phyloP scores from a whole-genome alignment of 148 eudicot species.

The Drosera capensis region DNA sequence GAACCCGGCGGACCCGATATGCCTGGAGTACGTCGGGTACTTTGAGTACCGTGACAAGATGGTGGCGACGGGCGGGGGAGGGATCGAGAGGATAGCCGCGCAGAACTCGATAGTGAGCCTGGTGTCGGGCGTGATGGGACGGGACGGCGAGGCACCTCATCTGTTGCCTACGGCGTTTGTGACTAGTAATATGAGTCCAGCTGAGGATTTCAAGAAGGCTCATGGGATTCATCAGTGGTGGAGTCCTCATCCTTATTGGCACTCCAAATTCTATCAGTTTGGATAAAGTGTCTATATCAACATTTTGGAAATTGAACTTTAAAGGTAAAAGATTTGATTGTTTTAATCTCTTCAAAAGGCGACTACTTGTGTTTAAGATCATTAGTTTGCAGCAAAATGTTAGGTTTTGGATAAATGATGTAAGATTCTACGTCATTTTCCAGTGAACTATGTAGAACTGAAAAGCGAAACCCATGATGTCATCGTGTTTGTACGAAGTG shows the following conservation, averaged over 20 bases:
- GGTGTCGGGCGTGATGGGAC: conserved; percentile 11
- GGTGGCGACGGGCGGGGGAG: conserved; percentile 13
- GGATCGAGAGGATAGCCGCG: conserved; percentile 15
- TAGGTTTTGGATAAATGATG: too few relatives aligned
- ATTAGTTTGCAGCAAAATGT: too few relatives aligned
- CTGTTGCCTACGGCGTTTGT: conserved; percentile 20
- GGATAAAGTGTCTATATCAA: too few relatives aligned
- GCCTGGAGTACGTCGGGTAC: conserved; percentile 28
- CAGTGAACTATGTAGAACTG: too few relatives aligned
- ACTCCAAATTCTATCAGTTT: conserved; percentile 6
- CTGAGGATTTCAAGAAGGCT: conserved; percentile 8
- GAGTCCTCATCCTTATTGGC: conserved; percentile 16
- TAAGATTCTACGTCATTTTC: too few relatives aligned
- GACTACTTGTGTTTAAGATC: too few relatives aligned
- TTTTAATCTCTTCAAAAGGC: too few relatives aligned
- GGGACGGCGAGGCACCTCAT: conserved; percentile 23
- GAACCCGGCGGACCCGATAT: conserved; percentile 19
- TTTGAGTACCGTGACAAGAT: conserved; percentile 24
- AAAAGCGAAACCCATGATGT: too few relatives aligned
- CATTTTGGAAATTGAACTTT: too few relatives aligned
- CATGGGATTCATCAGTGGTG: conserved; percentile 38
- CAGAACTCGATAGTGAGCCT: conserved; percentile 9
- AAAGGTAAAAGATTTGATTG: too few relatives aligned
- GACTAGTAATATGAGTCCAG: conserved; percentile 11
- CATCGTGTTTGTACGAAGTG: too few relatives aligned